These are phyloP conservation scores for Iodosphaeria phyllophila DNA, from an alignment of 2,329 filamentous ascomycete genomes.

Conservation along the genomic window DNA sequence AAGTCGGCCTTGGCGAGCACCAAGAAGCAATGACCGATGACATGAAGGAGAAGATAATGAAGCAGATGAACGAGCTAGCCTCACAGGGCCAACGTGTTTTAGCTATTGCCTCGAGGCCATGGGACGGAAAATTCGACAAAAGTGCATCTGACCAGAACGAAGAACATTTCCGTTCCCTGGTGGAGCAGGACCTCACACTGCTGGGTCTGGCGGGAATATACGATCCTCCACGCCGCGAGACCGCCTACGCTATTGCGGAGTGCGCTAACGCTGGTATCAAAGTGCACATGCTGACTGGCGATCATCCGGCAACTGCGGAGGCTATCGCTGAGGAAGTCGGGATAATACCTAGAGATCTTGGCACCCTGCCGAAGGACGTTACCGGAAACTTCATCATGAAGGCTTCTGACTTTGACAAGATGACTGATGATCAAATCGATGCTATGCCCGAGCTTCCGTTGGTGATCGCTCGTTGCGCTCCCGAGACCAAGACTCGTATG, in stretches of 20 bases:
- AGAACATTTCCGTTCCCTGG: slow-evolving; percentile 31
- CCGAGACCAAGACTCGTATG: slow-evolving; percentile 79
- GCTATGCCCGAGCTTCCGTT: slow-evolving; percentile 55
- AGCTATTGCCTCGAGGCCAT: slow-evolving; percentile 47
- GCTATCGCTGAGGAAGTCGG: slow-evolving; percentile 66
- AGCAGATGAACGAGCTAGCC: slow-evolving; percentile 39
- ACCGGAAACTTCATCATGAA: slow-evolving; percentile 55
- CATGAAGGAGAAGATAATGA: slow-evolving; percentile 27
- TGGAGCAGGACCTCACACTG: slow-evolving; percentile 53
- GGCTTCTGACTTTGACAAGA: slow-evolving; percentile 59
- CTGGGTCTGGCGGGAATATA: slow-evolving; percentile 75
- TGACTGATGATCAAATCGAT: slow-evolving; percentile 61
- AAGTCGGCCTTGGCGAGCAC: slow-evolving; percentile 22
- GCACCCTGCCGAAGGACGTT: slow-evolving; percentile 39
- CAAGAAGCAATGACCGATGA: slow-evolving; percentile 29
- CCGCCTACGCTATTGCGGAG: slow-evolving; percentile 49
- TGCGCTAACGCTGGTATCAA: slow-evolving; percentile 58
- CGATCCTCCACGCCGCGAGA: slow-evolving; percentile 69
- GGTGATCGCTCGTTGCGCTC: slow-evolving; percentile 70
- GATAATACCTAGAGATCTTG: slow-evolving; percentile 48
- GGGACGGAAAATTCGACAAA: slow-evolving; percentile 26
- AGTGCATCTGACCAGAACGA: slow-evolving; percentile 18
- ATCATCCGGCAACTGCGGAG: slow-evolving; percentile 60
- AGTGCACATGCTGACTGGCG: slow-evolving; percentile 73
- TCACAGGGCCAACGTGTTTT: slow-evolving; percentile 55